Conservation (phyloP, 2,329 filamentous ascomycete species). For the Thielaviopsis populi region DNA sequence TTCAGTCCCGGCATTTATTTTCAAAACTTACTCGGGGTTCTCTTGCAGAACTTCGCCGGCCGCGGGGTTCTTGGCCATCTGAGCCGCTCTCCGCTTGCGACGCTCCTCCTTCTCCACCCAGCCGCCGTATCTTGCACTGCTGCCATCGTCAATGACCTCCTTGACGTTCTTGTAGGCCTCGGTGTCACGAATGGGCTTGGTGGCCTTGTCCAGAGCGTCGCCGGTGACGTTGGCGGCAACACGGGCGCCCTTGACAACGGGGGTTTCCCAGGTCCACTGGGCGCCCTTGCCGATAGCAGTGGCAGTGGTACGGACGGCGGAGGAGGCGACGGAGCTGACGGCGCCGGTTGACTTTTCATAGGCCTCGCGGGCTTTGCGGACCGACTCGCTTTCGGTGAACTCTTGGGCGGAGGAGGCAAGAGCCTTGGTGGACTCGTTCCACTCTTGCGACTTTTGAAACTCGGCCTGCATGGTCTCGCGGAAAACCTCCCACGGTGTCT, state of each 20-base stretch:
- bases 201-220: constrained; percentile 82
- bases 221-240: constrained; percentile 76
- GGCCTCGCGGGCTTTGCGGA: constrained; percentile 70
- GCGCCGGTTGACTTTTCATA: constrained; percentile 78
- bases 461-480: constrained; percentile 88
- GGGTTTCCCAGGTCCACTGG: constrained; percentile 93
- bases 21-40: constrained; percentile 62
- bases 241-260: constrained; percentile 79
- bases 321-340: constrained; percentile 61
- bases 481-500: constrained; percentile 98
- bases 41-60: constrained; percentile 52
- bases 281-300: constrained; percentile 80
- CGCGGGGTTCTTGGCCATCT: constrained; percentile 43
- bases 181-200: constrained; percentile 81
- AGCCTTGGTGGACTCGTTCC: constrained; percentile 97
- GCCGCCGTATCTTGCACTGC: constrained; percentile 86
- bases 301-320: constrained; percentile 72
- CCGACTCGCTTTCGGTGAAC: constrained; percentile 82
- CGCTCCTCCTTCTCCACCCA: constrained; percentile 97
- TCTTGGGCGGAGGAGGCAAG: constrained; percentile 78
- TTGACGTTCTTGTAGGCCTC: constrained; percentile 92
- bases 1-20: too few species aligned
- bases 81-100: constrained; percentile 57
- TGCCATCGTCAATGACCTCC: constrained; percentile 91
- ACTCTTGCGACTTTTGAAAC: constrained; percentile 95